Conservation (phyloP, 1,284 basidiomycete genomes). For the Tilletia caries region DNA sequence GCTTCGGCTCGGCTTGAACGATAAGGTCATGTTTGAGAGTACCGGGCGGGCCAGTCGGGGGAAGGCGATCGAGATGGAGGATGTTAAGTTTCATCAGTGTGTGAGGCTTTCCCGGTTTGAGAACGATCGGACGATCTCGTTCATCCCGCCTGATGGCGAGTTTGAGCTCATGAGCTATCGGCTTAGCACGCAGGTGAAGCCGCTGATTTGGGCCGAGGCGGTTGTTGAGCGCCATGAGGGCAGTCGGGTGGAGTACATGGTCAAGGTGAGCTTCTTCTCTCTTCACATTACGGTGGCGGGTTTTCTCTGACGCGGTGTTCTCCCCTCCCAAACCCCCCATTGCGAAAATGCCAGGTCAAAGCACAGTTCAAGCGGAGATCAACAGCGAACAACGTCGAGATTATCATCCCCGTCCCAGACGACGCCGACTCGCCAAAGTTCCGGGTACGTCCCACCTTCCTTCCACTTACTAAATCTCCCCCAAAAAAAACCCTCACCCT, state of each 20-base stretch:
- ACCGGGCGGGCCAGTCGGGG: slow-evolving; percentile 69
- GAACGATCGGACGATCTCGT: slow-evolving; percentile 97
- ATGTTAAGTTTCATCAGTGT: slow-evolving; percentile 99
- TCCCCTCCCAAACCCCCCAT: no score
- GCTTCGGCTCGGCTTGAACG: slow-evolving; percentile 88
- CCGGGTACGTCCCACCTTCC: slow-evolving; percentile 54
- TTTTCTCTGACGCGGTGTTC: neutral
- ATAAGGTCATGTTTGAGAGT: slow-evolving; percentile 99
- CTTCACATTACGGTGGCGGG: neutral
- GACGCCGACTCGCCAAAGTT: slow-evolving; percentile 98
- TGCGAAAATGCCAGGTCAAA: slow-evolving; percentile 63
- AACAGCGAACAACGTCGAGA: slow-evolving; percentile 96
- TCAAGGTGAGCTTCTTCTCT: slow-evolving; percentile 61
- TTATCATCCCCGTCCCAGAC: slow-evolving; percentile 95
- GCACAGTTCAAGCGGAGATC: slow-evolving; percentile 96
- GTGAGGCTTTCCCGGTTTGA: slow-evolving; percentile 98
- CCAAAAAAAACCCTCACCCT: no score
- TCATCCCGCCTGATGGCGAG: slow-evolving; percentile 98
- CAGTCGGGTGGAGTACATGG: slow-evolving; percentile 92
- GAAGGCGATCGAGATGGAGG: slow-evolving; percentile 60
- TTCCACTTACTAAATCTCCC: neutral
- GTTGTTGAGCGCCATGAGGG: slow-evolving; percentile 91
- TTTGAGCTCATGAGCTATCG: slow-evolving; percentile 98
- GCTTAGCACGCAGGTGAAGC: slow-evolving; percentile 92
- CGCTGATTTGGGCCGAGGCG: slow-evolving; percentile 96